Conservation (phyloP, 2,329 filamentous ascomycete genomes). For the Nemania abortiva region DNA sequence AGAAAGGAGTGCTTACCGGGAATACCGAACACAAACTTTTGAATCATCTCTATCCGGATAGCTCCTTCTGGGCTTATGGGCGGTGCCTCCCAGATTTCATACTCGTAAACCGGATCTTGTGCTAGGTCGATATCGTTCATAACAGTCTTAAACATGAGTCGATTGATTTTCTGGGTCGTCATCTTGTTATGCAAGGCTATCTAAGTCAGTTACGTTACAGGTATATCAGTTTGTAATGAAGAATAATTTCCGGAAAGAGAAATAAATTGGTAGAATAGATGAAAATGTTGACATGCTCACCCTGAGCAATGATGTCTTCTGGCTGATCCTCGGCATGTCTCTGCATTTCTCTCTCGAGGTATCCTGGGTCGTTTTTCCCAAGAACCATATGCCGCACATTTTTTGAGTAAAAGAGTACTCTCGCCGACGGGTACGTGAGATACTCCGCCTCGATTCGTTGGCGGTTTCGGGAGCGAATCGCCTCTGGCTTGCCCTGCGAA, state of each 20-base stretch:
- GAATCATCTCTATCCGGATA: constrained; percentile 14
- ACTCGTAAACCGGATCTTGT: constrained; percentile 18
- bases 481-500: constrained; percentile 49
- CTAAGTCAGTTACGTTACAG: constrained; percentile 10
- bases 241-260: neutral
- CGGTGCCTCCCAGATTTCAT: constrained; percentile 23
- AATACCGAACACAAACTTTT: constrained; percentile 26
- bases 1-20: constrained; percentile 20
- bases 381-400: constrained; percentile 29
- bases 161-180: constrained; percentile 28
- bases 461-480: constrained; percentile 46
- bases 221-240: neutral
- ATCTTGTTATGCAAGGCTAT: constrained; percentile 32
- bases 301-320: constrained; percentile 34
- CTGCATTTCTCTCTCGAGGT: neutral
- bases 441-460: constrained; percentile 46
- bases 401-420: constrained; percentile 44
- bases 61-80: constrained; percentile 19
- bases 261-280: neutral
- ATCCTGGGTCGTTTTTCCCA: constrained; percentile 7
- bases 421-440: constrained; percentile 44
- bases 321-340: neutral
- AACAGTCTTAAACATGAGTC: constrained; percentile 34
- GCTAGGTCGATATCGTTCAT: constrained; percentile 35
- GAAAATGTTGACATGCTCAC: constrained; percentile 2